These are phyloP conservation scores for Chaetomium globosum DNA, from an alignment of 2,329 filamentous ascomycete genomes.

Conservation along the genomic window DNA sequence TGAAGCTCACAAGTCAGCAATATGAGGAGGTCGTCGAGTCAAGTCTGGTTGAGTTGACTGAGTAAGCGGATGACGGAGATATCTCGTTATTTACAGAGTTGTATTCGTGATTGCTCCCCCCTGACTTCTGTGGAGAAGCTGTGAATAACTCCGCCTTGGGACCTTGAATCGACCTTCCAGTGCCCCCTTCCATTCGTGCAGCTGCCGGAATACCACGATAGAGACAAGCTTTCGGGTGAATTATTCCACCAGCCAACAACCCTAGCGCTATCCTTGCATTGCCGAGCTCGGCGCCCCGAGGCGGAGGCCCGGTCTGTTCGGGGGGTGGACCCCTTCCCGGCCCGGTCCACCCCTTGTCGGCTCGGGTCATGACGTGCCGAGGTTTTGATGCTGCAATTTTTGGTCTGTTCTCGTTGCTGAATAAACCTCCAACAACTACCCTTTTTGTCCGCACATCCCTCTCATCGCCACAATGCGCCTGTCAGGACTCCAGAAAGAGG, in stretches of 20 bases:
- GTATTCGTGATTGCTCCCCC: not conserved
- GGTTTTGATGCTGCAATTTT: conserved; percentile 19
- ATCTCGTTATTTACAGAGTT: conserved; percentile 13
- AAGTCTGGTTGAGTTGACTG: not conserved
- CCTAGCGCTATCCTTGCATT: not conserved
- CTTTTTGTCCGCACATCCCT: not conserved
- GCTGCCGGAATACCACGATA: not conserved
- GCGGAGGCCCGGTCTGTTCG: conserved; percentile 15
- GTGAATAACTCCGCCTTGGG: conserved; percentile 15
- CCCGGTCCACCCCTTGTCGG: conserved; percentile 17
- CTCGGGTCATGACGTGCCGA: conserved; percentile 27
- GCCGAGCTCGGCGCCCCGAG: conserved; percentile 23
- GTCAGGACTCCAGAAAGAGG: conserved; percentile 89
- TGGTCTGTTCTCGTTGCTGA: conserved; percentile 1
- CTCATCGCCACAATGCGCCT: conserved; percentile 50
- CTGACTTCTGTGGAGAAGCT: conserved; percentile 3
- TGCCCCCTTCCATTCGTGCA: not conserved
- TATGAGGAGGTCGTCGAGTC: not conserved
- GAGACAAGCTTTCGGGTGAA: conserved; percentile 10
- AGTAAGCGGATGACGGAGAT: conserved; percentile 23
- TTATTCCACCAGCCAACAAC: conserved; percentile 26
- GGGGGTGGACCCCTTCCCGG: conserved; percentile 4
- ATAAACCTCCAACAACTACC: conserved; percentile 4
- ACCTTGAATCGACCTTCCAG: not conserved
- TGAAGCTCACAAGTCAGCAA: not conserved